Percentiles rank a stretch among this genome's conserved stretches.
Conservation (phyloP, 2,329 filamentous ascomycete genomes). For the Fragosphaeria purpurea region DNA sequence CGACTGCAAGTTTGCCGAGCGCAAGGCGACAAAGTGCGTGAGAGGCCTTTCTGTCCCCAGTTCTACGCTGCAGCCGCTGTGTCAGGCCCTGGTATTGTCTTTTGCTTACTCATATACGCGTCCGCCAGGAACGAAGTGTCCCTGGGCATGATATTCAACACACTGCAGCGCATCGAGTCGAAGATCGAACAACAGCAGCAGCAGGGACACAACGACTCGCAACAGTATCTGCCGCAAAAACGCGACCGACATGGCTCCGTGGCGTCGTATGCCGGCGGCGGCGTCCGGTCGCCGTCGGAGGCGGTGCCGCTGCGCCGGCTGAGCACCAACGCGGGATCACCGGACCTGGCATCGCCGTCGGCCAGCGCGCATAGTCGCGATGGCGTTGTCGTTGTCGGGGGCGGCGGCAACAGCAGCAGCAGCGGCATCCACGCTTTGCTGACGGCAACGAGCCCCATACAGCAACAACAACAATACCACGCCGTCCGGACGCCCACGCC, state of each 20-base stretch:
- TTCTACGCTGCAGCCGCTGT: too few relatives aligned
- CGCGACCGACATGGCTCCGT: too few relatives aligned
- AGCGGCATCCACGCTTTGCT: constrained; percentile 19
- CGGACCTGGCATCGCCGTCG: constrained; percentile 4
- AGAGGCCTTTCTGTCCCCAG: background rate
- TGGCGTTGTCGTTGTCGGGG: background rate
- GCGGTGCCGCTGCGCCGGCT: background rate
- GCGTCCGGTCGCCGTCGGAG: background rate
- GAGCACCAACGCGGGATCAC: constrained; percentile 2
- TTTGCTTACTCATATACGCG: background rate
- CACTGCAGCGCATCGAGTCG: constrained; percentile 39
- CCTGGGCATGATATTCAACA: constrained; percentile 43
- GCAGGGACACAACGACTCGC: background rate
- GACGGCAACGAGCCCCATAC: constrained; percentile 5
- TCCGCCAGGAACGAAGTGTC: constrained; percentile 39
- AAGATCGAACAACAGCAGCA: constrained; percentile 33
- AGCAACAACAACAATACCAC: background rate
- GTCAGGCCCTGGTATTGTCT: too few relatives aligned
- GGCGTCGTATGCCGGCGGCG: background rate
- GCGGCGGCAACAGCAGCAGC: constrained; percentile 24
- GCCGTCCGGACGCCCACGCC: constrained; percentile 4
- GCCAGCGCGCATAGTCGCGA: constrained; percentile 1
- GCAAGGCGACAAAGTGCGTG: constrained; percentile 39
- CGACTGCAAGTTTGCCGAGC: constrained; percentile 42
- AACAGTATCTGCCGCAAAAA: too few relatives aligned